A percentile compares a stretch with the other conserved stretches of the same genome.
Evolutionary conservation across 208 protist species (phyloP).

Genomic region (Vickermania ingenoplastis): DNA sequence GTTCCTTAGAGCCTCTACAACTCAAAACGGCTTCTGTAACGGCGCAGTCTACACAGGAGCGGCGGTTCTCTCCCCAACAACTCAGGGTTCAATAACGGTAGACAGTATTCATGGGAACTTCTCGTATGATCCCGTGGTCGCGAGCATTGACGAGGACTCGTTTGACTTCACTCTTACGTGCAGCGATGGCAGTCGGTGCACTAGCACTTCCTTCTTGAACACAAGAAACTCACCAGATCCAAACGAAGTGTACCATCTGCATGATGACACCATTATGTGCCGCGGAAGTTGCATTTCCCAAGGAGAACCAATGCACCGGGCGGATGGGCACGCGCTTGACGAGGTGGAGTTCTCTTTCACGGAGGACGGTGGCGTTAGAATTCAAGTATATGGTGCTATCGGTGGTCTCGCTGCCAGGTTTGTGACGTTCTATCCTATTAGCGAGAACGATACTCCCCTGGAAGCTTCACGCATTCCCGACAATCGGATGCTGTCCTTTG

Average conservation of each 20-base stretch:
- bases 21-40: neutral
- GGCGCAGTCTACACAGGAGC: neutral
- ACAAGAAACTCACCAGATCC: slow-evolving; percentile 10
- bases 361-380: slow-evolving; percentile 33
- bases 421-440: slow-evolving; percentile 73
- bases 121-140: too few relatives aligned
- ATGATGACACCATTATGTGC: slow-evolving; percentile 52
- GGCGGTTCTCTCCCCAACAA: neutral
- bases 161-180: slow-evolving; percentile 59
- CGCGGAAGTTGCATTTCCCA: slow-evolving; percentile 61
- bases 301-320: slow-evolving; percentile 25
- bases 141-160: slow-evolving; percentile 16
- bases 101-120: too few relatives aligned
- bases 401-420: slow-evolving; percentile 76
- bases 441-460: slow-evolving; percentile 4
- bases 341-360: slow-evolving; percentile 57
- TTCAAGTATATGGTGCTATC: slow-evolving; percentile 64
- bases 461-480: slow-evolving; percentile 17
- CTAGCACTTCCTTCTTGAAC: slow-evolving; percentile 24
- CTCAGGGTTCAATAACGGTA: neutral
- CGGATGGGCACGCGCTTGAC: slow-evolving; percentile 36
- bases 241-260: slow-evolving; percentile 36
- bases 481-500: slow-evolving; percentile 59
- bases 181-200: slow-evolving; percentile 12
- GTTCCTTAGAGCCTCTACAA: neutral